Evolutionary conservation across 805 yeast species (phyloP).

Genomic region (Wickerhamomyces canadensis): DNA sequence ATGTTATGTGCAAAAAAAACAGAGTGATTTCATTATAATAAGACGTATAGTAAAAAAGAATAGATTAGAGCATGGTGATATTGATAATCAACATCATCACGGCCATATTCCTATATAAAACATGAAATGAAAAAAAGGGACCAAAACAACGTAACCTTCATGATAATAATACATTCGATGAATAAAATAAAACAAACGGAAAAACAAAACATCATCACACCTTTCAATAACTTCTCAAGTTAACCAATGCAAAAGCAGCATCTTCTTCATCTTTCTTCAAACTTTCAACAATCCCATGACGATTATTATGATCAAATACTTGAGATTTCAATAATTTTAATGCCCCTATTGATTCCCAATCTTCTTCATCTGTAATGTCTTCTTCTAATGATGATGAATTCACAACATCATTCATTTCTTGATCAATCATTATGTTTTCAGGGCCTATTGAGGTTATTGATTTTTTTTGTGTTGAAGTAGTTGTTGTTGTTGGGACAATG

Average conservation of each 20-base stretch:
- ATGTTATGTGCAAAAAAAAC: no score
- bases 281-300: neutral
- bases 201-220: neutral
- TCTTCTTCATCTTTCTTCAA: conserved; percentile 36
- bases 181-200: neutral
- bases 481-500: conserved; percentile 32
- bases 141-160: no score
- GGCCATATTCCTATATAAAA: no score
- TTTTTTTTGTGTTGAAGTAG: conserved; percentile 6
- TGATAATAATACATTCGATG: no score
- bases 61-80: no score
- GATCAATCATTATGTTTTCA: conserved; percentile 16
- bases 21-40: no score
- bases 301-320: neutral
- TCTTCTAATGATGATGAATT: conserved; percentile 27
- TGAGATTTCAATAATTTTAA: conserved; percentile 43
- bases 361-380: conserved; percentile 96
- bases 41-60: no score
- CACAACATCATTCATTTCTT: conserved; percentile 14
- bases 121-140: no score
- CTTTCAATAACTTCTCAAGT: conserved; percentile 32
- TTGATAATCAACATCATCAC: no score
- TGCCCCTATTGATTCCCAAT: conserved; percentile 91
- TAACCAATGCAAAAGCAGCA: conserved; percentile 65
- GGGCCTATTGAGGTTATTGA: no score